phyloP scores from a whole-genome alignment of 176 grass and related monocot genomes.

The Triticum timopheevii region DNA sequence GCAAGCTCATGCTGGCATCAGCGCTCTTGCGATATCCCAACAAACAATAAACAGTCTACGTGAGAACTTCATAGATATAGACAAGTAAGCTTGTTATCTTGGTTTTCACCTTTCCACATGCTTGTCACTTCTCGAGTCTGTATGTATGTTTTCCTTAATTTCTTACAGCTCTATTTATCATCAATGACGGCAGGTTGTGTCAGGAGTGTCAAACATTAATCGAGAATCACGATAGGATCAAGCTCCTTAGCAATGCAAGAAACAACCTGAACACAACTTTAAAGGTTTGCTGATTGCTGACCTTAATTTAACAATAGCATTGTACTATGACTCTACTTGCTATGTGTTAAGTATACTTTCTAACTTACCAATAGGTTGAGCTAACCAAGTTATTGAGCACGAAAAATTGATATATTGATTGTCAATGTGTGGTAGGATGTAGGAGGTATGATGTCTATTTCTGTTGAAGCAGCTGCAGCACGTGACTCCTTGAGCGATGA shows the following conservation, averaged over 20 bases:
- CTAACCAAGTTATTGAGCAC: slow-evolving; percentile 6
- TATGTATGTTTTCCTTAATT: slow-evolving; percentile 27
- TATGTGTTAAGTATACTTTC: slow-evolving; percentile 20
- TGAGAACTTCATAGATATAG: slow-evolving; percentile 91
- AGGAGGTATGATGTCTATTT: slow-evolving; percentile 99
- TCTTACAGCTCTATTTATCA: slow-evolving; percentile 26
- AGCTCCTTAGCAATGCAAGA: slow-evolving; percentile 98
- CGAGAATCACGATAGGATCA: slow-evolving; percentile 99
- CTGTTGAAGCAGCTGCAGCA: slow-evolving; percentile 96
- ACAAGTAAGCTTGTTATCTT: slow-evolving; percentile 65
- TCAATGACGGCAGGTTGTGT: slow-evolving; percentile 64
- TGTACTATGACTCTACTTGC: slow-evolving; percentile 16
- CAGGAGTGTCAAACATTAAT: slow-evolving; percentile 98
- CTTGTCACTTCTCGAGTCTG: not conserved
- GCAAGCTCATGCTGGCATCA: slow-evolving; percentile 88
- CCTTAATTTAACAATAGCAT: slow-evolving; percentile 22
- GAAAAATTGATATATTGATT: slow-evolving; percentile 15
- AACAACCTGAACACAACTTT: slow-evolving; percentile 97
- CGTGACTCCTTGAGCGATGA: slow-evolving; percentile 84
- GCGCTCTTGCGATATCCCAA: slow-evolving; percentile 82
- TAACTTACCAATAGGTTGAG: slow-evolving; percentile 27
- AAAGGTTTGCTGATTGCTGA: slow-evolving; percentile 61
- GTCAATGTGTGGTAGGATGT: slow-evolving; percentile 63
- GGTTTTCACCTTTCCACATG: slow-evolving; percentile 23
- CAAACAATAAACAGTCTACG: slow-evolving; percentile 90